Base-by-base conservation (phyloP, 352 stramenopile genomes). In the Pythium biforme region DNA sequence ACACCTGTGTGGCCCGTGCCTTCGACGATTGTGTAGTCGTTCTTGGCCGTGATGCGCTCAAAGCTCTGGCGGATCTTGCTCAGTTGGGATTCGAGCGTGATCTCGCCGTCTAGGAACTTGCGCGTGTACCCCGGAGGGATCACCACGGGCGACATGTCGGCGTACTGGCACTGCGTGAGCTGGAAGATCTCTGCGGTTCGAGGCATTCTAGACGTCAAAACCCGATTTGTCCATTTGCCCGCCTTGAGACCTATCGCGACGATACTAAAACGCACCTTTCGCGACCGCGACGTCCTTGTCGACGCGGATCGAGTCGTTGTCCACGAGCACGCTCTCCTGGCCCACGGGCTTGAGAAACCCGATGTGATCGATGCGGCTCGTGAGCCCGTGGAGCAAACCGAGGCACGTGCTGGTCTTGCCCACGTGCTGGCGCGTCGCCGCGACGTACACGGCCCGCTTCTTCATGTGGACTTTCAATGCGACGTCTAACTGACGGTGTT, bases 271-370 rank as follows among this genome's bases (percentile, higher is more conserved):
- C 50, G 58, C 41, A 88, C 97, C 90, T 89, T 97, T 95, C 19
- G 89, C 88, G 53, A 96, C 86, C 0, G 80, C 81, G 50, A 95
- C 81, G 66, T 92, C 84, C 72, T 94, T 98, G 73, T 98, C 94
- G 25, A 98, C 92, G 31, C 81, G 76, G 56, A 97, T 66, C 15
- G 79, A 74, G 50, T 70, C 73, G 41, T 74, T 62, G 23, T 88
- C 71, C 19, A 97, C 85, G 17, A 83, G 64, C 37, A 95, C 81
- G 62, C 88, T 92, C 60, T 98, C 81, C 71, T 99, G 94, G 6
- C 96, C 96, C 27, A 99, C 94, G 46, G 96, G 94, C 67, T 99
- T 99, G 67, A 98, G 86, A 75, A 98, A 98, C 12, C 84, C 84
- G 57, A 93, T 89, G 43, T 77, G 56, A 39, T 90, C 76, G 62